Base-by-base conservation (phyloP, 768 basidiomycete genomes). In the Artomyces pyxidatus region DNA sequence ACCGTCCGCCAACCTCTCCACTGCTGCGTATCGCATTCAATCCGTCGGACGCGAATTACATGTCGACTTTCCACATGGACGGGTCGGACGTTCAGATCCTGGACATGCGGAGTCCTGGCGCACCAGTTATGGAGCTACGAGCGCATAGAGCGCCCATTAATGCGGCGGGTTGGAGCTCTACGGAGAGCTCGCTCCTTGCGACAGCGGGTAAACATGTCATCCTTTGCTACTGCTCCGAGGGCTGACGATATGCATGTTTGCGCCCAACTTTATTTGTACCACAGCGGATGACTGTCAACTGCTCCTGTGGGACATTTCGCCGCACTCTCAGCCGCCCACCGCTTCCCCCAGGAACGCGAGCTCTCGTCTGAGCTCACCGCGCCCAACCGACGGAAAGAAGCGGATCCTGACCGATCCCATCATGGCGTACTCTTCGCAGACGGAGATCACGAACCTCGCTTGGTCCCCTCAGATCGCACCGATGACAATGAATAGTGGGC, bases 41-140 rank as follows among this genome's bases (percentile, higher is more conserved):
- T 59, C 93, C 94, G 0, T 77, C 81, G 6, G 85, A 88, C 65
- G 86, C 92, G 14, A 93, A 96, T 58, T 96, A 95, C 65, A 88
- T 99, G 80, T 89, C 92, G 11, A 95, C 93, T 2, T 96, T 97
- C 66, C 95, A 97, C 60, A 85, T 91, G 76, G 93, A 96, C 61
- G 88, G 89, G 42, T 66, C 75, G 17, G 88, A 93, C 59, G 76
- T 96, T 3, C 88, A 96, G 63, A 89, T 99, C 23, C 71, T 99
- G 53, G 96, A 99, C 60, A 97, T 97, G 89, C 81, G 96, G 45
- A 88, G 84, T 66, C 96, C 96, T 1, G 96, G 96, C 2, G 83
- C 88, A 53, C 93, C 96, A 0, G 93, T 97, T 16, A 85, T 93
- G 61, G 94, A 98, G 65, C 71, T 97, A 17, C 77, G 80, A 54